Evolutionary conservation across 2,329 filamentous ascomycete species (phyloP).

Genomic region (Beauveria sp.): DNA sequence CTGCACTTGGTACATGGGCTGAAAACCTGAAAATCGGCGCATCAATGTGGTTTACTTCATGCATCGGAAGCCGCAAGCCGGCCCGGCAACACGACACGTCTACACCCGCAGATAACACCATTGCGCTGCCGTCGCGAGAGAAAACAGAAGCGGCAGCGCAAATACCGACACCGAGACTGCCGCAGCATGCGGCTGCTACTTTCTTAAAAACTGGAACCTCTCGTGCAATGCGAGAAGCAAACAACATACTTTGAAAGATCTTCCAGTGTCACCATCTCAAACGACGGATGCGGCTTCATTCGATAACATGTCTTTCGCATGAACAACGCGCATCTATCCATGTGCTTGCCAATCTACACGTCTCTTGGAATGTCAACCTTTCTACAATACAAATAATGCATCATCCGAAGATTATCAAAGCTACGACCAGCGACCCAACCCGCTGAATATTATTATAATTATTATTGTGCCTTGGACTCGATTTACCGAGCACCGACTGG

Average conservation of each 20-base stretch:
- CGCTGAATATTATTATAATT: no score
- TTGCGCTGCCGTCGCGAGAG: neutral
- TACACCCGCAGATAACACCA: neutral
- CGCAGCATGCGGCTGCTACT: slow-evolving; percentile 33
- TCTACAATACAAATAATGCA: neutral
- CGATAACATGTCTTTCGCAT: neutral
- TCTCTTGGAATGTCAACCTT: neutral
- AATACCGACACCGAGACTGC: slow-evolving; percentile 16
- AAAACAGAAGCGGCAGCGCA: neutral
- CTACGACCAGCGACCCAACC: no score
- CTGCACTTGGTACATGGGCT: neutral
- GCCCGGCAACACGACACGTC: neutral
- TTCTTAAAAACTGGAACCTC: slow-evolving; percentile 36
- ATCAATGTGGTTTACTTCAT: slow-evolving; percentile 9
- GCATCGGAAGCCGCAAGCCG: slow-evolving; percentile 5
- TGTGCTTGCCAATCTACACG: no score
- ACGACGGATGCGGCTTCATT: neutral
- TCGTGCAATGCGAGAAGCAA: slow-evolving; percentile 28
- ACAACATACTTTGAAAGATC: slow-evolving; percentile 23
- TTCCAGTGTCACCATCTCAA: neutral
- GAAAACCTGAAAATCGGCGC: neutral
- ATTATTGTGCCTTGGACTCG: neutral
- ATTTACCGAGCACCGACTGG: neutral
- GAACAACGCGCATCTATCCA: neutral
- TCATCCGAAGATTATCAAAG: neutral